Percentiles rank a stretch among this genome's conserved stretches.
These are phyloP conservation scores for Coemansia sp. DNA, from an alignment of 192 early-diverging fungal species.

Conservation along the genomic window DNA sequence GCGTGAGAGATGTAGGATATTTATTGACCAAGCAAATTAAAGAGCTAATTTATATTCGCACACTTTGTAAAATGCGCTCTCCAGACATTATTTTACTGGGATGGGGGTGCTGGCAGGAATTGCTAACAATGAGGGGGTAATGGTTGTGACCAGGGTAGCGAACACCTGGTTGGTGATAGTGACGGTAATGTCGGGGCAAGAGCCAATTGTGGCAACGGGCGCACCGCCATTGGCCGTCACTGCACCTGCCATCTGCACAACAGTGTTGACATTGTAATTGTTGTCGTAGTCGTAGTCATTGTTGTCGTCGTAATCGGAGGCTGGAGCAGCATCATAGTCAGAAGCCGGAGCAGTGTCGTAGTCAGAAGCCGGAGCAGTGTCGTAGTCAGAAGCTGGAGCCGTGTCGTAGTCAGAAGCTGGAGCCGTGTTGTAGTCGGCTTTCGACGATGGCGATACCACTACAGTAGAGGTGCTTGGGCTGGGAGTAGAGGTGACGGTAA, in stretches of 20 bases:
- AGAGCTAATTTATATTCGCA: neutral
- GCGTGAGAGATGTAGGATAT: neutral
- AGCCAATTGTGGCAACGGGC: slow-evolving; percentile 38
- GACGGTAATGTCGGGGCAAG: slow-evolving; percentile 44
- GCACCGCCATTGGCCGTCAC: slow-evolving; percentile 38
- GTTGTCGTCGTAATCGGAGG: slow-evolving; percentile 5
- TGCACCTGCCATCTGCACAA: slow-evolving; percentile 38
- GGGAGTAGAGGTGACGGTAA: slow-evolving; percentile 10
- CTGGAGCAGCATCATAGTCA: slow-evolving; percentile 1
- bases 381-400: slow-evolving; percentile 11
- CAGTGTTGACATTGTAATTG: slow-evolving; percentile 19
- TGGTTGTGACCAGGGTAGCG: slow-evolving; percentile 37
- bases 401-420: slow-evolving; percentile 6
- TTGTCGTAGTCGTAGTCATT: slow-evolving; percentile 10
- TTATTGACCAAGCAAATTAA: slow-evolving; percentile 10
- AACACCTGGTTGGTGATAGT: slow-evolving; percentile 42
- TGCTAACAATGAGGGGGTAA: slow-evolving; percentile 42
- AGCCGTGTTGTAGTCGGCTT: neutral
- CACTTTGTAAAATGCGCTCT: neutral
- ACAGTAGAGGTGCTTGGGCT: slow-evolving; percentile 18
- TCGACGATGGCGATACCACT: slow-evolving; percentile 21
- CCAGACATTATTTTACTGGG: slow-evolving; percentile 3
- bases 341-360: slow-evolving; percentile 7
- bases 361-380: slow-evolving; percentile 5
- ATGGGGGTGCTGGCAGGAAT: slow-evolving; percentile 13